Base-by-base conservation (phyloP, 805 yeast genomes). In the Zygotorulaspora sp. region DNA sequence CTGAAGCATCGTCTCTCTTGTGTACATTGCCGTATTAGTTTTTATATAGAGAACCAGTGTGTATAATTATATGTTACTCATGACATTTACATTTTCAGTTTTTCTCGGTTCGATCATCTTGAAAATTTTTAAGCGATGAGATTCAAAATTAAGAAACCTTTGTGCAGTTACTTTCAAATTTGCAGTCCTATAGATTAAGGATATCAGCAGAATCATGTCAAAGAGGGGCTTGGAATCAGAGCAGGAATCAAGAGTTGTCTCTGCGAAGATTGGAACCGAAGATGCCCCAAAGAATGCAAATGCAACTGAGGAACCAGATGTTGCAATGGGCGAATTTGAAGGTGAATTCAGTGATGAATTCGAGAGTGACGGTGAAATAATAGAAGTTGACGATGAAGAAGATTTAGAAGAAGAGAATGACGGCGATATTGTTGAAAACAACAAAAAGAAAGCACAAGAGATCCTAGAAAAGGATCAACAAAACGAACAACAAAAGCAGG, bases 291-390 rank as follows among this genome's bases (percentile, higher is more conserved):
- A 44, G 9, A 41, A 34, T 6, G 51, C 47, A 3, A 51, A 44
- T 44, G 77, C 70, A 12, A 46, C 50, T 14, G 65, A 54, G 5
- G 66, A 56, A 5, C 63, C 56, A n/a, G 66, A 78, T 45, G 64
- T 69, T 22, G 81, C 78, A 13, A 76, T 80, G 75, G 95, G 90
- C 18, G 95, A 83, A 49, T 83, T 83, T 61, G 97, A 88, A 61
- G 92, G 83, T 56, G 80, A 84, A 28, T 82, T 80, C 51, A 95
- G 95, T 44, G 96, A 86, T 57, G 96, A 89, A 55, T 87, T 80
- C 49, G 96, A 87, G 53, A 84, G 90, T 66, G 95, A 86, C 52
- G 95, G 85, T 38, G 95, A 83, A 58, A 83, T 85, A 43, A 83
- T 86, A 30, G 94, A 86, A 55, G 68, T 84, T 8, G 95, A 84